phyloP scores from a whole-genome alignment of 768 basidiomycete species.

The Agrocybe pediades region DNA sequence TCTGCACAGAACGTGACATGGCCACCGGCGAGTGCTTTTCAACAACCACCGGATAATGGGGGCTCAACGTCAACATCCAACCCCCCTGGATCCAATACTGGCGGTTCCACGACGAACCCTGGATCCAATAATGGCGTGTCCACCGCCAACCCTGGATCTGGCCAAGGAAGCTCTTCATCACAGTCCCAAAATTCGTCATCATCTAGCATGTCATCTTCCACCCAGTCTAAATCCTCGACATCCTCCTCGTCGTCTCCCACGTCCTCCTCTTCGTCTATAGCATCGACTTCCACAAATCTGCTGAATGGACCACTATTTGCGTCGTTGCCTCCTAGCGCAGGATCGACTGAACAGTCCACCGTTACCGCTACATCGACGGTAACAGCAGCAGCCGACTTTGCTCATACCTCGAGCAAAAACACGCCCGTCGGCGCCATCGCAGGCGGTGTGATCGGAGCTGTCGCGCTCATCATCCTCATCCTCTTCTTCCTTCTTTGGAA shows the following conservation, averaged over 20 bases:
- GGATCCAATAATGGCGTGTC: no score
- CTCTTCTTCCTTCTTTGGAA: constrained; percentile 4
- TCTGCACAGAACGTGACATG: neutral
- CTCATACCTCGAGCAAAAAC: neutral
- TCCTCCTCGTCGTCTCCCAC: no score
- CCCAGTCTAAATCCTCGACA: no score
- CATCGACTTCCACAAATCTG: neutral
- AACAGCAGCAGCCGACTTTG: neutral
- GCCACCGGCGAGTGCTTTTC: constrained; percentile 6
- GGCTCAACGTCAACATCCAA: neutral
- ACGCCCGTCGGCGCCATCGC: constrained; percentile 6
- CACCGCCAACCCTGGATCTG: no score
- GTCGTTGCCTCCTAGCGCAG: neutral
- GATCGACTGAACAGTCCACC: neutral
- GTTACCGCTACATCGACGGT: neutral
- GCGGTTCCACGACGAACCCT: no score
- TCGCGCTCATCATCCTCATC: neutral
- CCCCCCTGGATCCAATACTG: neutral
- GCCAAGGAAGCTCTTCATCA: no score
- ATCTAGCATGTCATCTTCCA: neutral
- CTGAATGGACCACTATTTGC: neutral
- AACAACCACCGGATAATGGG: neutral
- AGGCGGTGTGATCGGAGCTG: constrained; percentile 1
- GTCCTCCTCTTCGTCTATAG: neutral
- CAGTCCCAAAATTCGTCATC: no score